These are phyloP conservation scores for Nitzschia sp. DNA, from an alignment of 108 stramenopile genomes.

Conservation along the genomic window DNA sequence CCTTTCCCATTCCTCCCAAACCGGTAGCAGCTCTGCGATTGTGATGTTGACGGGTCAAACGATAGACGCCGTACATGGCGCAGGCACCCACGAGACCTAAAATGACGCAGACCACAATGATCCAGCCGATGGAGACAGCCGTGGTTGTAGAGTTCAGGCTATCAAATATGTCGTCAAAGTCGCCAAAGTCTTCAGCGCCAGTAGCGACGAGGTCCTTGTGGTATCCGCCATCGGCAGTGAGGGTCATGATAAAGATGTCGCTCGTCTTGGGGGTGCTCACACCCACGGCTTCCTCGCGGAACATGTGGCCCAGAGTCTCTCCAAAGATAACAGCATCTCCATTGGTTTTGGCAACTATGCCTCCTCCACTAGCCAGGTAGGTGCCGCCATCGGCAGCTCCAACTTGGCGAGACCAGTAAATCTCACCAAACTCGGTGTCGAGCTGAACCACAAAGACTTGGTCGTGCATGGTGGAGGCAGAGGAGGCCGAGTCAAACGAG, in stretches of 20 bases:
- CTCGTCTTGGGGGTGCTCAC: too few species aligned
- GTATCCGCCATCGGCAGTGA: too few species aligned
- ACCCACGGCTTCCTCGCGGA: too few species aligned
- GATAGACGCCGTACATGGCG: too few species aligned
- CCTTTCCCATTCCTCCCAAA: too few species aligned
- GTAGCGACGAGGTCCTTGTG: background rate
- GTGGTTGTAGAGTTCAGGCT: background rate
- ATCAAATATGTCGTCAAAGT: background rate
- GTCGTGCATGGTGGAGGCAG: background rate
- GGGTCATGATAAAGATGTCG: too few species aligned
- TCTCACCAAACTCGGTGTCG: conserved; percentile 19
- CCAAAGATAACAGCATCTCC: conserved; percentile 50
- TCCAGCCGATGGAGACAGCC: too few species aligned
- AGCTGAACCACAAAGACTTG: conserved; percentile 45
- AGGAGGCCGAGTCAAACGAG: background rate
- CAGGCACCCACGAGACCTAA: too few species aligned
- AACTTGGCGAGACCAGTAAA: conserved; percentile 39
- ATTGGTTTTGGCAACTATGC: conserved; percentile 22
- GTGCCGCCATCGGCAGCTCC: conserved; percentile 31
- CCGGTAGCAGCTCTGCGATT: too few species aligned
- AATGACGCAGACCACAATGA: too few species aligned
- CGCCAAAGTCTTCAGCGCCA: background rate
- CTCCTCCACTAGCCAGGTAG: conserved; percentile 32
- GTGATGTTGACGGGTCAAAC: too few species aligned
- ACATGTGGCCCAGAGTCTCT: too few species aligned